Evolutionary conservation across 148 eudicot genomes (phyloP).

Genomic region (Polygonum aviculare): DNA sequence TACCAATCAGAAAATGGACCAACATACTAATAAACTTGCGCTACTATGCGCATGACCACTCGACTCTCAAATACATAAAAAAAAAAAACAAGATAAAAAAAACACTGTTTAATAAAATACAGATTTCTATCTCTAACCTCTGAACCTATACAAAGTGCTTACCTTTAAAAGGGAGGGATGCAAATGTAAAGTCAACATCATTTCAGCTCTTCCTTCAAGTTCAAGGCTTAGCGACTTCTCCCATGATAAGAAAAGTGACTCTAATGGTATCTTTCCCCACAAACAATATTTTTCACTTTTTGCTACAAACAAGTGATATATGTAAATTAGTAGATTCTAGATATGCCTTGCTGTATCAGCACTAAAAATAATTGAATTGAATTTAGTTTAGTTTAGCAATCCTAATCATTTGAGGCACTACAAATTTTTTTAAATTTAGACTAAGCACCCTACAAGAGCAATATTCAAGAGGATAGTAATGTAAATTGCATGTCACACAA

Average conservation of each 20-base stretch:
- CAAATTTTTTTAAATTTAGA: not conserved
- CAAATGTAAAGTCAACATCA: constrained; percentile 61
- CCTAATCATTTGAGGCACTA: not conserved
- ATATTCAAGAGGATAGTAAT: not conserved
- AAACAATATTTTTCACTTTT: constrained; percentile 54
- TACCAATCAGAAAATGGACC: not conserved
- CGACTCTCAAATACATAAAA: not conserved
- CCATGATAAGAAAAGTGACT: constrained; percentile 59
- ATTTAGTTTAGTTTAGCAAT: not conserved
- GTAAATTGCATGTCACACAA: not conserved
- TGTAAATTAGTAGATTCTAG: not conserved
- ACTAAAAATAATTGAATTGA: not conserved
- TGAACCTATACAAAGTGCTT: constrained; percentile 10
- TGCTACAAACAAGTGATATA: constrained; percentile 30
- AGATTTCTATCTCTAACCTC: not conserved
- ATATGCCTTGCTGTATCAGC: not conserved
- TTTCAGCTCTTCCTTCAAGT: constrained; percentile 56
- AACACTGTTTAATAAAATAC: not conserved
- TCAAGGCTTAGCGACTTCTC: constrained; percentile 59
- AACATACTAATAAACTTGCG: not conserved
- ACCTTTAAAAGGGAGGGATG: constrained; percentile 69
- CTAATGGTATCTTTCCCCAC: constrained; percentile 76
- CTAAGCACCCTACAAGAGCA: not conserved
- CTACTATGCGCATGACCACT: not conserved
- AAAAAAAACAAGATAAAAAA: not conserved